Conservation (phyloP, 768 basidiomycete genomes). For the Boletellus ananas region DNA sequence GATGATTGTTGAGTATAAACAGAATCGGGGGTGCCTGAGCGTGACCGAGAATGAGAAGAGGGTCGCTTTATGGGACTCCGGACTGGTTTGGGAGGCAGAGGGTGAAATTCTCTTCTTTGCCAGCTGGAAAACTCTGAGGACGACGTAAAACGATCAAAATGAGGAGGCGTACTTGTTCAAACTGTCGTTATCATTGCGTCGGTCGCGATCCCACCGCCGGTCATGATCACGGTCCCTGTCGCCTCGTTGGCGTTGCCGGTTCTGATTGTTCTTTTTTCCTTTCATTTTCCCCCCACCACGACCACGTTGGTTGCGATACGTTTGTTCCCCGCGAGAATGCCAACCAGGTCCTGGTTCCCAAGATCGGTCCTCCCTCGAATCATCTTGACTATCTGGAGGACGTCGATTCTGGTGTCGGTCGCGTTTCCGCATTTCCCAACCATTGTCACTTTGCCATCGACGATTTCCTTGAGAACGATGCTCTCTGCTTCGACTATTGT, state of each 20-base stretch:
- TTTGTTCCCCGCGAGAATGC: constrained; percentile 44
- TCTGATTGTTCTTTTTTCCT: constrained; percentile 34
- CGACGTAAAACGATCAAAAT: constrained; percentile 5
- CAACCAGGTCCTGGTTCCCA: constrained; percentile 75
- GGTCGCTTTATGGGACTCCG: constrained; percentile 37
- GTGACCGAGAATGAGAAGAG: constrained; percentile 48
- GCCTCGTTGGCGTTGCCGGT: constrained; percentile 31
- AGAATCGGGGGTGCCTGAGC: constrained; percentile 58
- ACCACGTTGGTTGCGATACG: constrained; percentile 35
- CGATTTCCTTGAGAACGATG: constrained; percentile 26
- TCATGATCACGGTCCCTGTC: constrained; percentile 28
- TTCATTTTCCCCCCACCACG: constrained; percentile 40
- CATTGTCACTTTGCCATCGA: constrained; percentile 37
- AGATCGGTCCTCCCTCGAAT: constrained; percentile 47
- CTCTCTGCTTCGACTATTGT: constrained; percentile 38
- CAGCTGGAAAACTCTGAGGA: constrained; percentile 43
- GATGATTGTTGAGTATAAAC: constrained; percentile 61
- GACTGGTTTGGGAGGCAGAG: constrained; percentile 37
- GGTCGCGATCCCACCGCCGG: constrained; percentile 36
- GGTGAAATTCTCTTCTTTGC: constrained; percentile 55
- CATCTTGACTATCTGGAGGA: constrained; percentile 29
- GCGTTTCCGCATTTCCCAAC: constrained; percentile 52
- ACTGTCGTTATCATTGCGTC: constrained; percentile 57
- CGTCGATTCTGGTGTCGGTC: constrained; percentile 40
- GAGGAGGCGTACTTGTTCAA: constrained; percentile 63